Percentiles rank a stretch among this genome's conserved stretches.
phyloP scores from a whole-genome alignment of 202 grass and related monocot genomes.

The Schoenoplectus tabernaemontani region DNA sequence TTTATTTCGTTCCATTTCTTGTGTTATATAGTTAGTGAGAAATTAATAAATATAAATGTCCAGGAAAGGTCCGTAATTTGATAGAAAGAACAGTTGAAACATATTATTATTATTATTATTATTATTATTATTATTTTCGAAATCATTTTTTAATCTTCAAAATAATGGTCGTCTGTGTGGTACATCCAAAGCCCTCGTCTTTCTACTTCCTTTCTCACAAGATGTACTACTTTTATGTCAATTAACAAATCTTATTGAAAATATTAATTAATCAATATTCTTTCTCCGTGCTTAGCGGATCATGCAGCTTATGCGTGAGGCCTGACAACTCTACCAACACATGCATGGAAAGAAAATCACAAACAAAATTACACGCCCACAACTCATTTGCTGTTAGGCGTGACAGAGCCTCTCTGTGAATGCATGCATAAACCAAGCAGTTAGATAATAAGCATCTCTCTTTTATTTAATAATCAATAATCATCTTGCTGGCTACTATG shows the following conservation, averaged over 20 bases:
- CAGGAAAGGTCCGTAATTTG: no score
- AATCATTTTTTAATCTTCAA: no score
- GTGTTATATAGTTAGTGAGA: no score
- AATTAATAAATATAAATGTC: no score
- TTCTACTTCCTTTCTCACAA: not conserved
- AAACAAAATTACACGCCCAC: not conserved
- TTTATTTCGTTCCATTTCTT: no score
- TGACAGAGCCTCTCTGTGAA: not conserved
- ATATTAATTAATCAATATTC: not conserved
- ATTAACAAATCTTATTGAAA: not conserved
- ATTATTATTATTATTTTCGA: no score
- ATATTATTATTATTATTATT: no score
- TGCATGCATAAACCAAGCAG: not conserved
- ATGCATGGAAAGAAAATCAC: constrained; percentile 22
- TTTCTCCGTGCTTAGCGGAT: not conserved
- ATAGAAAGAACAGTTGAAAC: no score
- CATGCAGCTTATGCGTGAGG: not conserved
- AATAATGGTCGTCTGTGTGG: no score
- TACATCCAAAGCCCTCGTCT: not conserved
- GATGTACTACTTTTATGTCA: no score
- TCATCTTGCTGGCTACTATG: constrained; percentile 11
- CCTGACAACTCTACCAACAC: not conserved
- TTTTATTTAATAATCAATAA: constrained; percentile 6
- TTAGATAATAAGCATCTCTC: not conserved
- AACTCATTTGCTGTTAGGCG: not conserved